Conservation (phyloP, 495 filamentous ascomycete genomes). For the Podospora pseudocomata region DNA sequence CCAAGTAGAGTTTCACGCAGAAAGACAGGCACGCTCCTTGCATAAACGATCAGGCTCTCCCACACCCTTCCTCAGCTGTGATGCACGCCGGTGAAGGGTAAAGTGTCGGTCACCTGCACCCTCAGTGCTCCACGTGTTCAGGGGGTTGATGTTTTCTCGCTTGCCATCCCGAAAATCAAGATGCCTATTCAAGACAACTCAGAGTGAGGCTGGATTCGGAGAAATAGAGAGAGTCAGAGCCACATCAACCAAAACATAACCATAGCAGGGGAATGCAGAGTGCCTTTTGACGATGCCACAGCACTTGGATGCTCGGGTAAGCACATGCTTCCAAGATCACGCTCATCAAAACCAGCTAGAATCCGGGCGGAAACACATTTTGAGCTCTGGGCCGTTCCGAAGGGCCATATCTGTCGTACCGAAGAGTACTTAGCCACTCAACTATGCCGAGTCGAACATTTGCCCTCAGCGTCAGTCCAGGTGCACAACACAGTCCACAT, state of each 20-base stretch:
- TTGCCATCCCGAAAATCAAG: not conserved
- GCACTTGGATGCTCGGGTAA: not conserved
- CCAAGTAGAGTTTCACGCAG: not conserved
- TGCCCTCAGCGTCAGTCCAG: not conserved
- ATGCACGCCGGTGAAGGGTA: not conserved
- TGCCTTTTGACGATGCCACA: not conserved
- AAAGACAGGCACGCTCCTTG: not conserved
- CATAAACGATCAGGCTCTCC: not conserved
- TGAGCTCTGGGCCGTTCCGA: not conserved
- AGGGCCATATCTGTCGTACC: not conserved
- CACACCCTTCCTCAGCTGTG: not conserved
- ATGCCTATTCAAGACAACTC: not conserved
- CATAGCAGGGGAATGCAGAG: not conserved
- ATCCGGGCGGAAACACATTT: not conserved
- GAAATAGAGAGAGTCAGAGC: not conserved
- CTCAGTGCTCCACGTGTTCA: constrained; percentile 18
- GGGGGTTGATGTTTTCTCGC: constrained; percentile 2
- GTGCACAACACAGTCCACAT: not conserved
- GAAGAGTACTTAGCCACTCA: not conserved
- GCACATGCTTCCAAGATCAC: not conserved
- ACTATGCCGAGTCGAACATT: not conserved
- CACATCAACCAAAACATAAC: not conserved
- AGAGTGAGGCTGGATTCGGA: not conserved
- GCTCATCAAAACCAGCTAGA: not conserved
- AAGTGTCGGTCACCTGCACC: constrained; percentile 4